phyloP scores from a whole-genome alignment of 2,329 filamentous ascomycete genomes.

The Ilyonectria destructans region DNA sequence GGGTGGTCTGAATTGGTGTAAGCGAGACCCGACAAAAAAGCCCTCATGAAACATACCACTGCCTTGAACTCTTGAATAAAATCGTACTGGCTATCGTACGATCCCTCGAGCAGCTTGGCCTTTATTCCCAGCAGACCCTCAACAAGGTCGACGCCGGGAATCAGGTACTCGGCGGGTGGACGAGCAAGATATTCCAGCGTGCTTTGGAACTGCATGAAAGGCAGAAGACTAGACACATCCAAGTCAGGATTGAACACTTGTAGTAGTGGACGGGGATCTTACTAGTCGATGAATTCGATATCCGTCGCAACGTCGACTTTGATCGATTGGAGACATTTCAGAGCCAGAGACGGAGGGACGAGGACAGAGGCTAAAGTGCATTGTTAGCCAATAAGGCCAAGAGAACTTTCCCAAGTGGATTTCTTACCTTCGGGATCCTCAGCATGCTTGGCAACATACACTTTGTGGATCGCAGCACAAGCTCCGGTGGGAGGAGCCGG shows the following conservation, averaged over 20 bases:
- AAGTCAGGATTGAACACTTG: background rate
- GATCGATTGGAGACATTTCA: background rate
- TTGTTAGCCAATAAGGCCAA: background rate
- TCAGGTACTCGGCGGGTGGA: background rate
- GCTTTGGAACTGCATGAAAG: background rate
- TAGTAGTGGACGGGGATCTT: background rate
- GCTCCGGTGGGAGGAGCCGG: background rate
- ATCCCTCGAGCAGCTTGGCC: background rate
- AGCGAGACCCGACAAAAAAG: background rate
- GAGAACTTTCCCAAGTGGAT: background rate
- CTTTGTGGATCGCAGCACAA: background rate
- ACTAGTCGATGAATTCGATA: slow-evolving; percentile 1
- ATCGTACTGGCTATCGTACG: background rate
- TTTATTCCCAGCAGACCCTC: background rate
- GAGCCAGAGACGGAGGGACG: background rate
- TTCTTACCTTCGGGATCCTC: background rate
- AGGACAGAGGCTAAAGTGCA: background rate
- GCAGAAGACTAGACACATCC: background rate
- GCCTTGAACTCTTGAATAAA: background rate
- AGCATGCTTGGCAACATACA: background rate
- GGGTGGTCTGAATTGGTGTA: background rate
- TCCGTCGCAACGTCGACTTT: background rate
- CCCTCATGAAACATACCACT: background rate
- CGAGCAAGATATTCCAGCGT: background rate
- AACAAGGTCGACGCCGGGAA: background rate